Conservation (phyloP, 2,329 filamentous ascomycete genomes). For the Hymenotorrendiella dingleyae region DNA sequence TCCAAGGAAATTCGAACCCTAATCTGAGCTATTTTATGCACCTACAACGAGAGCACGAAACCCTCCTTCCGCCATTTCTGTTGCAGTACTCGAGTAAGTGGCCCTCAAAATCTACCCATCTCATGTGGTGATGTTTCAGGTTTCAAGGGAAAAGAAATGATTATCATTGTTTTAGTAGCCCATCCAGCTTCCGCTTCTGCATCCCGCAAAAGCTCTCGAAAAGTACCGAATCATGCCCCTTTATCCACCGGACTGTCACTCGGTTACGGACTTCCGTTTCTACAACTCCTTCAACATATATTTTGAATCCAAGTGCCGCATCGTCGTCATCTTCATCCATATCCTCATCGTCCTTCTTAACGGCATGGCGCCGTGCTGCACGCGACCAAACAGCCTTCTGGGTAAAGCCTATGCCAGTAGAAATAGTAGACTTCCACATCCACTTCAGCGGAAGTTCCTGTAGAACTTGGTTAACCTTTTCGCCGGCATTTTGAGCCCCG, state of each 20-base stretch:
- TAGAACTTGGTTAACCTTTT: conserved; percentile 26
- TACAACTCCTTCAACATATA: conserved; percentile 39
- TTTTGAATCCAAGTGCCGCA: conserved; percentile 51
- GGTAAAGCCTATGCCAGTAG: conserved; percentile 25
- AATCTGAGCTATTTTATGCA: too few species aligned
- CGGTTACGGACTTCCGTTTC: conserved; percentile 37
- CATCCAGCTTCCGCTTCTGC: conserved; percentile 50
- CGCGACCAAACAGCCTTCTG: conserved; percentile 31
- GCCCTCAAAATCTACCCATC: too few species aligned
- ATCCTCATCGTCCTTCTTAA: conserved; percentile 17
- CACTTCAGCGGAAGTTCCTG: conserved; percentile 24
- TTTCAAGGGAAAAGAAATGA: too few species aligned
- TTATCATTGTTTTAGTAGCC: conserved; percentile 1
- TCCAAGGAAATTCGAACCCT: too few species aligned
- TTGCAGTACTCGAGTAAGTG: too few species aligned
- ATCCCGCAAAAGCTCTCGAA: conserved; percentile 89
- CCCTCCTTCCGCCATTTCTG: too few species aligned
- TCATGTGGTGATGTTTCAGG: too few species aligned
- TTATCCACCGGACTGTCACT: conserved; percentile 62
- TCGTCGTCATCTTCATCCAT: conserved; percentile 31
- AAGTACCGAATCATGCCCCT: conserved; percentile 64
- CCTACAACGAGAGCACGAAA: too few species aligned
- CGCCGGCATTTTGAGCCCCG: conserved; percentile 5
- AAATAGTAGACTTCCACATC: conserved; percentile 24
- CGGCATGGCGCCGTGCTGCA: conserved; percentile 33